Percentiles rank a stretch among this genome's conserved stretches.
Conservation (phyloP, 495 filamentous ascomycete genomes). For the Penicillium turbatum region DNA sequence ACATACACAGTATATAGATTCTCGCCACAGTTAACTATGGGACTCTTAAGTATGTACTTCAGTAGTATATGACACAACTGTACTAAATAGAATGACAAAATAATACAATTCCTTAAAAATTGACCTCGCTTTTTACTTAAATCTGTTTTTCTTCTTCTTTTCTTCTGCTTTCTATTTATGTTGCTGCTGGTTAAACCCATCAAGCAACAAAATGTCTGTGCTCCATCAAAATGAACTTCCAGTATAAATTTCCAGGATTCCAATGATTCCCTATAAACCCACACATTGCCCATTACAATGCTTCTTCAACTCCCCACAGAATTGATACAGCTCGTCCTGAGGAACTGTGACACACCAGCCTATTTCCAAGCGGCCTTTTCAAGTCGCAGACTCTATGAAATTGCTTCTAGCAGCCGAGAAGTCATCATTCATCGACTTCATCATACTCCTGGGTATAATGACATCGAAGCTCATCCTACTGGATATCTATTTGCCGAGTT, state of each 20-base stretch:
- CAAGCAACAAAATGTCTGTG: conserved; percentile 1
- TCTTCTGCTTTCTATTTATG: no score
- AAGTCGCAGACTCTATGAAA: conserved; percentile 62
- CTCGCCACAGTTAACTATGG: no score
- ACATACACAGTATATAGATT: no score
- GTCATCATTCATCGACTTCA: conserved; percentile 33
- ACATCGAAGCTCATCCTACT: conserved; percentile 14
- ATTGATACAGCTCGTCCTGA: conserved; percentile 38
- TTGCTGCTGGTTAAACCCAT: no score
- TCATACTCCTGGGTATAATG: conserved; percentile 26
- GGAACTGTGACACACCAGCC: conserved; percentile 26
- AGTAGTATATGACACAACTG: no score
- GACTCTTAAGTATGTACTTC: no score
- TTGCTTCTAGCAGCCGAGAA: conserved; percentile 68
- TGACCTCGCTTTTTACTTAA: no score
- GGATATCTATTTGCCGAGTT: conserved; percentile 30
- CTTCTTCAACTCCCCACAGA: conserved; percentile 38
- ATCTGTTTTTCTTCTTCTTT: no score
- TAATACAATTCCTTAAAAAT: no score
- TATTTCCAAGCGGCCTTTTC: conserved; percentile 35
- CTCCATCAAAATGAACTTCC: background rate
- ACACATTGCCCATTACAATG: conserved; percentile 13
- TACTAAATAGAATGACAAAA: no score
- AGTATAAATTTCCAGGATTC: background rate
- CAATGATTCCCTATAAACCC: background rate